Base-by-base conservation (phyloP, 179 eudicot genomes). In the Spergularia azorica region DNA sequence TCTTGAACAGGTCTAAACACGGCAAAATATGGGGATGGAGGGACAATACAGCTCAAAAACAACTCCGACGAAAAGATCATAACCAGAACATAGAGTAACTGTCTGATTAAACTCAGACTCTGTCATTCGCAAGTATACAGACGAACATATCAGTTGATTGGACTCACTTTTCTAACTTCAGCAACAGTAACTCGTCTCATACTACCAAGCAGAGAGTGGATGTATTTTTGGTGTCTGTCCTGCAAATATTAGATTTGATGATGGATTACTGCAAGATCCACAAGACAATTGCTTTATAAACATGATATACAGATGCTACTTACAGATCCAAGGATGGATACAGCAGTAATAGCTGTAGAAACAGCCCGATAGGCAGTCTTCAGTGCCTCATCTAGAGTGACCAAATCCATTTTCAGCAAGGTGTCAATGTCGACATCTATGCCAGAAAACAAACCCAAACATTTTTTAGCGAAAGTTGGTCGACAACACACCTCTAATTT, bases 381-480 rank as follows among this genome's bases (percentile, higher is more conserved):
- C 70, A 95, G 77, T 64, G 98, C 97, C 84, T 95, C 98, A 68
- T 92, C 98, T 56, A 93, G 84, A 70, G 98, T 95, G 79, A 95
- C 96, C 67, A 89, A 61, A 87, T 95, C 98, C 86, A 89, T 88
- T 79, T 93, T 89, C 39, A 95, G 83, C 69, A 95, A 87, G 79
- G 88, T 78, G 79, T 95, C 93, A 63, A 94, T 86, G 77, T 95
- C 93, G 72, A 95, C 77, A 83, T 85, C 98, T 95, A 91, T 18
- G 64, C 58, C 38, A 52, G 72, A 81, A 71, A 70, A 57, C 17
- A 79, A 76, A 81, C 32, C 32, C 32, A 3, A n/a, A 4, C 32
- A 39, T n/a, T 32, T 58, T 26, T 36, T 9, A 77, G 71, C 56
- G 54, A 26, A 26, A 26, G 32, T 26, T 26, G 32, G 32, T 26